Evolutionary conservation across 495 filamentous ascomycete species (phyloP), one percentile per base, ranked within the genome.

Genomic region (Tricharina praecox): DNA sequence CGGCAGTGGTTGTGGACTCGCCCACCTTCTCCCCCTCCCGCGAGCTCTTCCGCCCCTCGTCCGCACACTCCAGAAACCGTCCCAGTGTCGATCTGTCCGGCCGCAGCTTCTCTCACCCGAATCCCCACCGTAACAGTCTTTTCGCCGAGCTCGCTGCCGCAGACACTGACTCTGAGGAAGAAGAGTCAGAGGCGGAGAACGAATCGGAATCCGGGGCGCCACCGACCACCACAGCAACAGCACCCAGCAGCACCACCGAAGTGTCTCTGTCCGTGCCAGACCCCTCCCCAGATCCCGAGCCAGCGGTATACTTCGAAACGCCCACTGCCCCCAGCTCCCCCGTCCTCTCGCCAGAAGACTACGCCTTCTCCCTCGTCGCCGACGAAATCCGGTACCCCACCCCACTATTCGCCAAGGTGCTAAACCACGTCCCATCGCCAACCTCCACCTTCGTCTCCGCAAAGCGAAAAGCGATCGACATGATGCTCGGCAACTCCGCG

Each of bases 91-190:
- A 37, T 4, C 8, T 4, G 8, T 9, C 18, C 5, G 28, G 28
- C 13, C 34, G 34, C 4, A 37, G 34, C 34, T 5, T 37, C 15
- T 9, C 34, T 4, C 18, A 37, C 15, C 34, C 34, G 18, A 37
- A 37, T 15, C 8, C 34, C 4, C 7, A 37, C 34, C 46, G 43
- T 20, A 53, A 45, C 23, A 51, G 47, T 13, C 48, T 59, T 4
- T 59, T 58, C 11, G 56, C 56, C 4, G 56, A 59, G 32, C 48
- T 59, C 1, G 56, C 56, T 25, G 36, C 55, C 20, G 56, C 50
- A 2, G 47, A 58, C 34, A 48, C 50, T 24, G 45, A 49, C 8
- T 9, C 8, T 15, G 40, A 24, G 13, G 40, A 43, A 13, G 24
- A 19, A 2, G 40, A 43, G 1, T 1, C 23, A 10, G 40, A 43